A percentile compares a stretch with the other conserved stretches of the same genome.
phyloP scores from a whole-genome alignment of 164 flowering plant species.

The Tinospora cordifolia region DNA sequence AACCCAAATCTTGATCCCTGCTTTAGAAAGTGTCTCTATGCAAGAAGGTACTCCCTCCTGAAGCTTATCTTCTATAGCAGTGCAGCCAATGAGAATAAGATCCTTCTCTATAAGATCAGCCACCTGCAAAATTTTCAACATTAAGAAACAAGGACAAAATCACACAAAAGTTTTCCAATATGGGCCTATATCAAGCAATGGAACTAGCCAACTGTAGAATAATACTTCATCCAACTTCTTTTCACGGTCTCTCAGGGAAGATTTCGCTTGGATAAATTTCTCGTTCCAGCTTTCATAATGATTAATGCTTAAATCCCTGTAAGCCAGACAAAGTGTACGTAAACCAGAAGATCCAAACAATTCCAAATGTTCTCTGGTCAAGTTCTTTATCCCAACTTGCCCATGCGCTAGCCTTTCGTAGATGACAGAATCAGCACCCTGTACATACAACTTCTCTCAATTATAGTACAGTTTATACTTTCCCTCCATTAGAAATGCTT shows the following conservation, averaged over 20 bases:
- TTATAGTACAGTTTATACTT: background rate
- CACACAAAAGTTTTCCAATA: background rate
- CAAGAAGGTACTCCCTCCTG: slow-evolving; percentile 97
- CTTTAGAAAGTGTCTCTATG: slow-evolving; percentile 88
- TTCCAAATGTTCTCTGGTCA: slow-evolving; percentile 69
- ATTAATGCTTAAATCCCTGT: slow-evolving; percentile 56
- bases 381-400: slow-evolving; percentile 49
- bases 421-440: slow-evolving; percentile 98
- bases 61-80: slow-evolving; percentile 99
- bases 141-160: background rate
- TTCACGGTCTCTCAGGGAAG: slow-evolving; percentile 86
- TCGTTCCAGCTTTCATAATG: slow-evolving; percentile 90
- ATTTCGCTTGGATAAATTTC: slow-evolving; percentile 92
- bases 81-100: slow-evolving; percentile 74
- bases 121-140: slow-evolving; percentile 39
- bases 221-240: slow-evolving; percentile 93
- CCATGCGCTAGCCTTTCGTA: slow-evolving; percentile 69
- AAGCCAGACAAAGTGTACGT: slow-evolving; percentile 95
- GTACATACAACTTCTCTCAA: slow-evolving; percentile 18
- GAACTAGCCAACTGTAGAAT: background rate
- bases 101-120: slow-evolving; percentile 83
- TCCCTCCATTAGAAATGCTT: slow-evolving; percentile 3
- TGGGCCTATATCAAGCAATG: background rate
- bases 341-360: slow-evolving; percentile 89
- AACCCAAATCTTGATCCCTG: slow-evolving; percentile 98